A percentile compares a stretch with the other conserved stretches of the same genome.
These are phyloP conservation scores for Plectosphaerella plurivora DNA, from an alignment of 2,329 filamentous ascomycete genomes.

Conservation along the genomic window DNA sequence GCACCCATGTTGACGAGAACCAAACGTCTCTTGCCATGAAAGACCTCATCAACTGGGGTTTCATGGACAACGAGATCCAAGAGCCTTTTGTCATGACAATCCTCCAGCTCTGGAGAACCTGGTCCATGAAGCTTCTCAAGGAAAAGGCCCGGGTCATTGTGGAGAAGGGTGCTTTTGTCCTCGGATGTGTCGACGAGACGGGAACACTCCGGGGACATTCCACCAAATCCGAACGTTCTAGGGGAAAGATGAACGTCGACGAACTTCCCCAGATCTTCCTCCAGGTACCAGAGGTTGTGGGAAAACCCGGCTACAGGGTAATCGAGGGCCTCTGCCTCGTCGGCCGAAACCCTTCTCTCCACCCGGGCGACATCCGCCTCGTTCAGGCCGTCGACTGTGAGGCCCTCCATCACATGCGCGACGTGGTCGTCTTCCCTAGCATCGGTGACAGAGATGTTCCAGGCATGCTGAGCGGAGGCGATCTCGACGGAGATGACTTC, in stretches of 20 bases:
- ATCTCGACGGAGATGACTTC: constrained; percentile 94
- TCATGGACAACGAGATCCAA: constrained; percentile 53
- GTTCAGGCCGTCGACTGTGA: constrained; percentile 77
- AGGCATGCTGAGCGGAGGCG: constrained; percentile 93
- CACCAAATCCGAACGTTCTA: constrained; percentile 33
- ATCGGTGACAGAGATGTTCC: constrained; percentile 79
- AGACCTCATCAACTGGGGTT: constrained; percentile 72
- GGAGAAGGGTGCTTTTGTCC: constrained; percentile 77
- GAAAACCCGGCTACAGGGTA: constrained; percentile 53
- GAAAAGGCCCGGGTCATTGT: constrained; percentile 86
- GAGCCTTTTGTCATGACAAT: constrained; percentile 84
- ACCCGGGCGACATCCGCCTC: constrained; percentile 86
- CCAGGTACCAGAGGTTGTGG: constrained; percentile 62
- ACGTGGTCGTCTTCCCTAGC: constrained; percentile 85
- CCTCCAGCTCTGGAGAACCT: constrained; percentile 79
- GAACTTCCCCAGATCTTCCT: constrained; percentile 82
- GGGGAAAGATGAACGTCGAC: constrained; percentile 35
- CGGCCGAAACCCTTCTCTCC: constrained; percentile 88
- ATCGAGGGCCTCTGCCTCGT: constrained; percentile 77
- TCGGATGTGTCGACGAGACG: constrained; percentile 88
- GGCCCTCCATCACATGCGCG: constrained; percentile 68
- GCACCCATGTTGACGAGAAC: constrained; percentile 78
- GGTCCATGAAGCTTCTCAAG: constrained; percentile 85
- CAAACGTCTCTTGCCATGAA: constrained; percentile 72
- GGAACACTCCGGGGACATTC: constrained; percentile 68